phyloP scores from a whole-genome alignment of 2,329 filamentous ascomycete species.

The Hypoxylon sp. region DNA sequence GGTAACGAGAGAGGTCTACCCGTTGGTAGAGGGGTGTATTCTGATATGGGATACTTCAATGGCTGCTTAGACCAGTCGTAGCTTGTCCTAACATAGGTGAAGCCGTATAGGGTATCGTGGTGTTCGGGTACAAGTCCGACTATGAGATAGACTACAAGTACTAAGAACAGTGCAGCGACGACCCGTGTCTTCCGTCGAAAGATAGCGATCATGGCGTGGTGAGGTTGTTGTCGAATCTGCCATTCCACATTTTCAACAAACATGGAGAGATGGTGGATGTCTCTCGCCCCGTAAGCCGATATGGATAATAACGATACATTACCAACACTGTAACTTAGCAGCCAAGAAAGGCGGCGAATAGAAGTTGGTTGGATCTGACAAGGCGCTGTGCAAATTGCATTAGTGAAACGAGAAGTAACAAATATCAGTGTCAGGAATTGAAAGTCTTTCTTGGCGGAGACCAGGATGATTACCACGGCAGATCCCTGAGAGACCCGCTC shows the following conservation, averaged over 20 bases:
- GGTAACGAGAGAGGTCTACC: conserved; percentile 48
- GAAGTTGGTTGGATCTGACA: conserved; percentile 32
- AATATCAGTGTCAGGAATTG: conserved; percentile 25
- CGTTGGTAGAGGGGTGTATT: conserved; percentile 50
- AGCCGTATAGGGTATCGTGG: conserved; percentile 48
- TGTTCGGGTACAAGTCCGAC: conserved; percentile 50
- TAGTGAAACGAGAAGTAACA: conserved; percentile 39
- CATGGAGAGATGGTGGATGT: conserved; percentile 45
- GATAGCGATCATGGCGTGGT: conserved; percentile 47
- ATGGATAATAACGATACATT: conserved; percentile 37
- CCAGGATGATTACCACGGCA: conserved; percentile 15
- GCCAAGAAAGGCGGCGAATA: conserved; percentile 32
- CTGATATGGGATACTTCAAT: conserved; percentile 48
- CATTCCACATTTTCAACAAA: conserved; percentile 52
- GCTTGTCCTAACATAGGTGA: conserved; percentile 50
- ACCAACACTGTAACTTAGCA: conserved; percentile 22
- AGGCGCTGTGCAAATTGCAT: conserved; percentile 29
- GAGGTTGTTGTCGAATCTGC: conserved; percentile 47
- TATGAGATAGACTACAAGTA: conserved; percentile 49
- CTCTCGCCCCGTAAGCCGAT: conserved; percentile 31
- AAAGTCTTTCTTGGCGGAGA: conserved; percentile 13
- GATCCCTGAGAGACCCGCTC: conserved; percentile 10
- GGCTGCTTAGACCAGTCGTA: conserved; percentile 53
- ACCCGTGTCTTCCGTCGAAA: conserved; percentile 50
- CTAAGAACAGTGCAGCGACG: conserved; percentile 38